These are phyloP conservation scores for Candida freyschussii DNA, from an alignment of 1,139 yeast genomes.

Conservation along the genomic window DNA sequence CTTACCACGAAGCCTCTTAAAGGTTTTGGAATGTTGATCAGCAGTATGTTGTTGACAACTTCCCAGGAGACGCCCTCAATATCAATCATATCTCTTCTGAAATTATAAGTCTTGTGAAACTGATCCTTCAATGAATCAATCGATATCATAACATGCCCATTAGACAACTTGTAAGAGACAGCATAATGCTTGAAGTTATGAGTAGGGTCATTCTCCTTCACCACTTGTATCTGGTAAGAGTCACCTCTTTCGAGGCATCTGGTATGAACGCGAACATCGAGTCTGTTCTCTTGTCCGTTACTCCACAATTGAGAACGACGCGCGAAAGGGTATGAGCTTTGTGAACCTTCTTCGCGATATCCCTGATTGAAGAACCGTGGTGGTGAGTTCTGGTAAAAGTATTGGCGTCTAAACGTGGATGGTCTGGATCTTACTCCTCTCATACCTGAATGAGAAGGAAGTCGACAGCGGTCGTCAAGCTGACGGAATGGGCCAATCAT, in stretches of 20 bases:
- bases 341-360: too few species aligned
- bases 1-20: not conserved
- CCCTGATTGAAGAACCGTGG: too few species aligned
- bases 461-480: too few species aligned
- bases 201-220: slow-evolving; percentile 7
- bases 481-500: too few species aligned
- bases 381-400: too few species aligned
- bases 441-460: too few species aligned
- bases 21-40: slow-evolving; percentile 9
- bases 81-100: slow-evolving; percentile 4
- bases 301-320: too few species aligned
- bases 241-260: slow-evolving; percentile 8
- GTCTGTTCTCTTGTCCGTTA: too few species aligned
- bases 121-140: slow-evolving; percentile 11
- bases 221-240: slow-evolving; percentile 11
- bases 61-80: slow-evolving; percentile 9
- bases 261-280: too few species aligned
- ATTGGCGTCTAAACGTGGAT: too few species aligned
- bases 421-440: too few species aligned
- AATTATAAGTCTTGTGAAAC: slow-evolving; percentile 6
- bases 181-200: slow-evolving; percentile 7
- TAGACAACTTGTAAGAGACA: slow-evolving; percentile 2
- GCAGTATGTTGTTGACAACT: slow-evolving; percentile 2
- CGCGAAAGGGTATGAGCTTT: too few species aligned
- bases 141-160: slow-evolving; percentile 3